These are phyloP conservation scores for Babesia bovis DNA, from an alignment of 169 alveolate genomes.

Conservation along the genomic window DNA sequence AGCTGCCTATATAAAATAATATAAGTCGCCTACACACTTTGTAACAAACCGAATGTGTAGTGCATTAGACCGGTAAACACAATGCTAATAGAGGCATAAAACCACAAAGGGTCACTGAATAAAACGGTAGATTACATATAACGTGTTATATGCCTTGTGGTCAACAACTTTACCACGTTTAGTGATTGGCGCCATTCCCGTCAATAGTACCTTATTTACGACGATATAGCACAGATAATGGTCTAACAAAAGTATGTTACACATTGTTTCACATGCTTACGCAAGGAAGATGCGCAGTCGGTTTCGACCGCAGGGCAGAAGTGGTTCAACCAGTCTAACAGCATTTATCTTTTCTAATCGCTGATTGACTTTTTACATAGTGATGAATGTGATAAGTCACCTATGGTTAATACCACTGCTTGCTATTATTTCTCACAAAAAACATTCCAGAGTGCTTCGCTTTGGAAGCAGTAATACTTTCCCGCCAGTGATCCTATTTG, in stretches of 20 bases:
- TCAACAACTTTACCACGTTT: background rate
- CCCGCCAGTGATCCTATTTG: slow-evolving; percentile 7
- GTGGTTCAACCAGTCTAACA: background rate
- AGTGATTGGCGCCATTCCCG: background rate
- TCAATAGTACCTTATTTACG: background rate
- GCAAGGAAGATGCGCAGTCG: background rate
- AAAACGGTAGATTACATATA: background rate
- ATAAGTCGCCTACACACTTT: too few relatives aligned
- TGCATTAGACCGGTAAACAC: background rate
- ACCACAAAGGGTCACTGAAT: background rate
- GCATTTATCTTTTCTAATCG: background rate
- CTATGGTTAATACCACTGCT: too few relatives aligned
- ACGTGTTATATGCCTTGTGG: background rate
- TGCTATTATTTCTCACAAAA: too few relatives aligned
- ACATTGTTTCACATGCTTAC: background rate
- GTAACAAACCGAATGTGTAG: too few relatives aligned
- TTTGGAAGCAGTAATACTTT: slow-evolving; percentile 10
- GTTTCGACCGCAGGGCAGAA: background rate
- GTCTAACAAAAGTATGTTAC: background rate
- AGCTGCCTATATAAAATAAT: too few relatives aligned
- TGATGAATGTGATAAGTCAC: too few relatives aligned
- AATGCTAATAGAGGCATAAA: background rate
- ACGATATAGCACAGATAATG: background rate
- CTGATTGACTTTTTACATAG: too few relatives aligned
- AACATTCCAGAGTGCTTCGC: background rate